Percentiles rank a stretch among this genome's conserved stretches.
These are phyloP conservation scores for Penicillium sp. DNA, from an alignment of 2,329 filamentous ascomycete genomes.

Conservation along the genomic window DNA sequence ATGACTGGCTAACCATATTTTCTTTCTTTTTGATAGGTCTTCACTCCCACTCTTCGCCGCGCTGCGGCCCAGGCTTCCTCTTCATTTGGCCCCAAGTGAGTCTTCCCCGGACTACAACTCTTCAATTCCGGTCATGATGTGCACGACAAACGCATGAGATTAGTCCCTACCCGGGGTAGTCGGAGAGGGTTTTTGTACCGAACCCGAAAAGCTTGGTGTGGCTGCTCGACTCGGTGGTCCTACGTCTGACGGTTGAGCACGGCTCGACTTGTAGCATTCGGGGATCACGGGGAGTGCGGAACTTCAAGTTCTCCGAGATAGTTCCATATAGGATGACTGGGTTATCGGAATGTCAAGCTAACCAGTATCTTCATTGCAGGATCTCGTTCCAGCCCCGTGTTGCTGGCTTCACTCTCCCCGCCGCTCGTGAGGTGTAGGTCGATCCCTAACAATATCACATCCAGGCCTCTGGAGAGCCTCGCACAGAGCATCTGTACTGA, in stretches of 20 bases:
- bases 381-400: slow-evolving; percentile 49
- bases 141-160: neutral
- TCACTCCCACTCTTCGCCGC: slow-evolving; percentile 35
- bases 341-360: slow-evolving; percentile 3
- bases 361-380: slow-evolving; percentile 31
- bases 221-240: neutral
- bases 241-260: neutral
- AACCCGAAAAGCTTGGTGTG: neutral
- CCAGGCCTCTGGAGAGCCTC: neutral
- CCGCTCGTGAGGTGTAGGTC: slow-evolving; percentile 46
- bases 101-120: slow-evolving; percentile 8
- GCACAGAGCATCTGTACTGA: slow-evolving; percentile 15
- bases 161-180: neutral
- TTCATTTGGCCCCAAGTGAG: slow-evolving; percentile 57
- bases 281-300: neutral
- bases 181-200: neutral
- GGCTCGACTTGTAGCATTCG: neutral
- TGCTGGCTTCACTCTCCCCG: slow-evolving; percentile 47
- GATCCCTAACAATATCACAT: neutral
- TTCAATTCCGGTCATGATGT: neutral
- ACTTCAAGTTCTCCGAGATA: neutral
- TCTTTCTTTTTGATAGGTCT: slow-evolving; percentile 20
- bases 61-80: slow-evolving; percentile 48
- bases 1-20: slow-evolving; percentile 20
- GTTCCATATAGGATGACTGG: neutral